Evolutionary conservation across 2,329 filamentous ascomycete genomes (phyloP), one percentile per base, ranked within the genome.

Genomic region (Claviceps quebecensis): DNA sequence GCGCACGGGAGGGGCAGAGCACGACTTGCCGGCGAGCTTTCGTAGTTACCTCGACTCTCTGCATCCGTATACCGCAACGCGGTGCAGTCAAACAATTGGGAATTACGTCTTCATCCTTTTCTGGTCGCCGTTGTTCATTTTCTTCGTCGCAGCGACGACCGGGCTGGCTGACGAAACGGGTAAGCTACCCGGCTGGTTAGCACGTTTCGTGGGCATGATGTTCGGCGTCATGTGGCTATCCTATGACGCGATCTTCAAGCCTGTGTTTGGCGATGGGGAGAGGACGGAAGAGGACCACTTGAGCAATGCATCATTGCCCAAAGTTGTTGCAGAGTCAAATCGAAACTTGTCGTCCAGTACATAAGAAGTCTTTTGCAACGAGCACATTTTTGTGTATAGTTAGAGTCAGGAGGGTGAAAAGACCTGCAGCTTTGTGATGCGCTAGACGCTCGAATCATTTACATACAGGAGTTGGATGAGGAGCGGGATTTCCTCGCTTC

Each of bases 181-280:
- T 0, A 77, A 72, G 50, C 69, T 79, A 49, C 89, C 90, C 0
- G 60, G 61, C 13, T 94, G 87, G 87, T 55, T 91, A 48, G 73
- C 70, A 2, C 64, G 65, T 16, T 49, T 76, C 0, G 70, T 75
- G 52, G 74, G 72, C 1, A 64, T 71, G 1, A 13, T 84, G 1
- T 80, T 84, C 53, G 72, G 68, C 16, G 11, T 67, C 3, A 53
- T 70, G 9, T 78, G 75, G 75, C 58, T 64, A 53, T 57, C 55
- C 3, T 76, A 78, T 48, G 74, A 77, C 49, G 34, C 29, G 1
- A 62, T 72, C 2, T 63, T 72, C 57, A 83, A 80, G 64, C 69
- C 67, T 1, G 41, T 83, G 0, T 96, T 94, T 72, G 91, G 91
- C 0, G 86, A 97, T 62, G 93, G 93, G 0, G 91, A 97, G 72